These are phyloP conservation scores for Antrodiella citrinella DNA, from an alignment of 768 basidiomycete species.

Conservation along the genomic window DNA sequence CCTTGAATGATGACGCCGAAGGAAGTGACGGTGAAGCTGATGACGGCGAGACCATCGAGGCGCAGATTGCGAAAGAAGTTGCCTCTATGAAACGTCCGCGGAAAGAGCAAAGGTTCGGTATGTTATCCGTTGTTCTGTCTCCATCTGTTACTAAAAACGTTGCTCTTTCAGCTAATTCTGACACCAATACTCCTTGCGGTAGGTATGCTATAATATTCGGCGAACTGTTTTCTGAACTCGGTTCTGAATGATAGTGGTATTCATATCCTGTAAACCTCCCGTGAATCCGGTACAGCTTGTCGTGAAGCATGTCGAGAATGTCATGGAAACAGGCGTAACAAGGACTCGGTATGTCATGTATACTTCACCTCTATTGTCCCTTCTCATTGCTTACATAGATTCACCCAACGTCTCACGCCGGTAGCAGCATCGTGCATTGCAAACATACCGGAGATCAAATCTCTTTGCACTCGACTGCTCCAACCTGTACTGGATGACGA, in stretches of 20 bases:
- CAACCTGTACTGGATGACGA: constrained; percentile 42
- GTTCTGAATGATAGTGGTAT: constrained; percentile 45
- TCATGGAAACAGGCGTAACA: constrained; percentile 53
- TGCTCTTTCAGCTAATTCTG: constrained; percentile 59
- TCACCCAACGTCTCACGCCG: constrained; percentile 64
- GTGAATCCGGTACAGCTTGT: constrained; percentile 71
- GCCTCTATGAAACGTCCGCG: constrained; percentile 61
- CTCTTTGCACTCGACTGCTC: constrained; percentile 50
- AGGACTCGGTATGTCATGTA: constrained; percentile 62
- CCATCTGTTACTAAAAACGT: neutral
- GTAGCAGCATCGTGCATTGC: constrained; percentile 61
- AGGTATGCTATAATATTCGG: constrained; percentile 14
- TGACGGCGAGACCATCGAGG: constrained; percentile 50
- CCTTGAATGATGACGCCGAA: constrained; percentile 10
- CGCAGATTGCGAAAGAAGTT: constrained; percentile 64
- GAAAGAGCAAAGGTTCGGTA: constrained; percentile 59
- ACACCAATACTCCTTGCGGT: constrained; percentile 79
- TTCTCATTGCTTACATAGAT: constrained; percentile 30
- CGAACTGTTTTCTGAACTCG: too few relatives aligned
- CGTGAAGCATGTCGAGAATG: constrained; percentile 51
- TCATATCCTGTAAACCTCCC: constrained; percentile 73
- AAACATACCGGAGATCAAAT: constrained; percentile 60
- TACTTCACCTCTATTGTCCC: too few relatives aligned
- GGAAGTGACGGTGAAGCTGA: constrained; percentile 25
- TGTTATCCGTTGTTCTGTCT: constrained; percentile 11